phyloP scores from a whole-genome alignment of 257 asterid species.

The Capsicum baccatum region DNA sequence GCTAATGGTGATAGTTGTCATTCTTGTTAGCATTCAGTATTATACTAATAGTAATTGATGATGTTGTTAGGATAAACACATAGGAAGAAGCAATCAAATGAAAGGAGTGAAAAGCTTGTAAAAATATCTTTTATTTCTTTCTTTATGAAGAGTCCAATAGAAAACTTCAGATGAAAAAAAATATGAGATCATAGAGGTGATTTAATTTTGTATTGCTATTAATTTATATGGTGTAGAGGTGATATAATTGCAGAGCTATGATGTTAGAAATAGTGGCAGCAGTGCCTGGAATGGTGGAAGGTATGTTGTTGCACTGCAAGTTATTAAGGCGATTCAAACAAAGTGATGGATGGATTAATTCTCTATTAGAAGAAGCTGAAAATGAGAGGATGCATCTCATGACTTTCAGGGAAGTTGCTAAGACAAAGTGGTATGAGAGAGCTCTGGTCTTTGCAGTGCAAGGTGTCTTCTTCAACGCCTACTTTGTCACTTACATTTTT shows the following conservation, averaged over 20 bases:
- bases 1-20: no score
- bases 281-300: conserved; percentile 83
- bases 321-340: conserved; percentile 66
- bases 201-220: neutral
- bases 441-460: conserved; percentile 70
- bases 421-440: conserved; percentile 69
- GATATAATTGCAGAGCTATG: conserved; percentile 74
- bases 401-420: conserved; percentile 80
- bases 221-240: conserved; percentile 43
- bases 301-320: conserved; percentile 66
- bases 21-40: no score
- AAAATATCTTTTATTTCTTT: no score
- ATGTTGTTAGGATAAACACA: no score
- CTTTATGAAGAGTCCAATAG: neutral
- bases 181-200: neutral
- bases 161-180: neutral
- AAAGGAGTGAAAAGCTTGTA: no score
- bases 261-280: conserved; percentile 79
- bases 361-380: conserved; percentile 71
- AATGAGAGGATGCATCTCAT: conserved; percentile 79
- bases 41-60: no score
- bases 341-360: conserved; percentile 77
- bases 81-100: no score
- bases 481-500: conserved; percentile 52
- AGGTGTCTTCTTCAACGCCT: conserved; percentile 80